Percentiles rank a stretch among this genome's conserved stretches.
These are phyloP conservation scores for Betula pendula DNA, from an alignment of 306 rosid genomes.

Conservation along the genomic window DNA sequence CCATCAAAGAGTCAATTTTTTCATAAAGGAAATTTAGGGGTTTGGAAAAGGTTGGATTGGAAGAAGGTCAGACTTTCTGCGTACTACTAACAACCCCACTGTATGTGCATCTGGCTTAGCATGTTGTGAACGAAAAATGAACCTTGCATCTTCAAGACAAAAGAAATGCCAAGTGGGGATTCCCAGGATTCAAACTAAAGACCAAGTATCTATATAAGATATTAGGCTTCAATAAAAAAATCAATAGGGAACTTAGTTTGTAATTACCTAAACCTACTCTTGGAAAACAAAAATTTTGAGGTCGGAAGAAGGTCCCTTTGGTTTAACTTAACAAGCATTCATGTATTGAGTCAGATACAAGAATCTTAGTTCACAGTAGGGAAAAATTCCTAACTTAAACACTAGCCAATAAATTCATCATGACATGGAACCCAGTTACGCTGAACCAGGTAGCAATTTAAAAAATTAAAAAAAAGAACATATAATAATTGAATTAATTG, in stretches of 20 bases:
- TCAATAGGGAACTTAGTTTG: neutral
- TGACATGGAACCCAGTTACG: neutral
- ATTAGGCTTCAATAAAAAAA: neutral
- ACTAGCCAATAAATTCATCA: neutral
- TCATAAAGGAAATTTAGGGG: neutral
- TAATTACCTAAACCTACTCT: neutral
- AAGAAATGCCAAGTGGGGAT: neutral
- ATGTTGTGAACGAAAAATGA: neutral
- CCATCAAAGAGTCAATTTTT: conserved; percentile 38
- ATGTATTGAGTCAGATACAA: neutral
- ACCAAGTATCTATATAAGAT: neutral
- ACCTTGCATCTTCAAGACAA: neutral
- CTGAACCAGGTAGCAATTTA: neutral
- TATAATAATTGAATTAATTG: too few species aligned
- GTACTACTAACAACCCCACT: neutral
- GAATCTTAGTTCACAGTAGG: neutral
- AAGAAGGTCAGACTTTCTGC: too few species aligned
- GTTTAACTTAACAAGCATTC: neutral
- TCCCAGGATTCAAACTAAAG: neutral
- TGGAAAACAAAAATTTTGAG: neutral
- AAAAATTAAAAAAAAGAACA: neutral
- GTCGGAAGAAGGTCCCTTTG: neutral
- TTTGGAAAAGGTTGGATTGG: neutral
- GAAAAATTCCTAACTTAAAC: neutral
- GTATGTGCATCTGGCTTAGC: neutral